A percentile compares a stretch with the other conserved stretches of the same genome.
Evolutionary conservation across 768 basidiomycete genomes (phyloP).

Genomic region (Podaxis carcinomalis): DNA sequence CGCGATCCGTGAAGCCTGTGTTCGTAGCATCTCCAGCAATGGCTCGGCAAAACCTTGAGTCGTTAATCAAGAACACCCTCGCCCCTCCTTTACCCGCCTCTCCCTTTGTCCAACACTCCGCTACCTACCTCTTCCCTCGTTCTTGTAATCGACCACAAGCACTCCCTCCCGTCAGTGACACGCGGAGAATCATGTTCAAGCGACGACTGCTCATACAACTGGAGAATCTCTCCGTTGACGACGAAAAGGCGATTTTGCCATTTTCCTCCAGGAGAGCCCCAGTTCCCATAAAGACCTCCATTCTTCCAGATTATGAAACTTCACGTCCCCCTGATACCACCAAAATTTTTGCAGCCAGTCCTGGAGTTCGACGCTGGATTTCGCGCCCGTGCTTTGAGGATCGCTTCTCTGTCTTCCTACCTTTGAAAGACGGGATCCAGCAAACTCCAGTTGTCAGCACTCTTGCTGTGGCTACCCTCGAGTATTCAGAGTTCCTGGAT

Average conservation of each 20-base stretch:
- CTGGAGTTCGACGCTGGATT: slow-evolving; percentile 65
- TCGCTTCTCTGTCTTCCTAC: slow-evolving; percentile 51
- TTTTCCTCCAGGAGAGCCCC: slow-evolving; percentile 31
- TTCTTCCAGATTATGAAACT: slow-evolving; percentile 24
- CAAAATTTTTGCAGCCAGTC: slow-evolving; percentile 38
- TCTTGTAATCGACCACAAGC: slow-evolving; percentile 42
- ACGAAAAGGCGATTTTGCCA: slow-evolving; percentile 40
- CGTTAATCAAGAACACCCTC: slow-evolving; percentile 45
- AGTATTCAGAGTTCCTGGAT: slow-evolving; percentile 67
- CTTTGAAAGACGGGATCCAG: slow-evolving; percentile 30
- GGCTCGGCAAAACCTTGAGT: slow-evolving; percentile 34
- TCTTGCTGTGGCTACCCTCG: slow-evolving; percentile 65
- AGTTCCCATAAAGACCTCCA: slow-evolving; percentile 19
- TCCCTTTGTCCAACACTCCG: slow-evolving; percentile 36
- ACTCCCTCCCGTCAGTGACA: slow-evolving; percentile 32
- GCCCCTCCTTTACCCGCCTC: slow-evolving; percentile 34
- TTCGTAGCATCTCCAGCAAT: slow-evolving; percentile 23
- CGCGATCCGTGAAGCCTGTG: slow-evolving; percentile 13
- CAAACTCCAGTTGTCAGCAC: slow-evolving; percentile 41
- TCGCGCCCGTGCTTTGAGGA: slow-evolving; percentile 77
- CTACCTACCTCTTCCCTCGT: slow-evolving; percentile 29
- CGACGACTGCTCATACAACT: slow-evolving; percentile 45
- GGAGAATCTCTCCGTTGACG: slow-evolving; percentile 29
- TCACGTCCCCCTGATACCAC: slow-evolving; percentile 27
- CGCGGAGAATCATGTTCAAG: slow-evolving; percentile 47